These are phyloP conservation scores for Prunus persica DNA, from an alignment of 306 rosid genomes.

Conservation along the genomic window DNA sequence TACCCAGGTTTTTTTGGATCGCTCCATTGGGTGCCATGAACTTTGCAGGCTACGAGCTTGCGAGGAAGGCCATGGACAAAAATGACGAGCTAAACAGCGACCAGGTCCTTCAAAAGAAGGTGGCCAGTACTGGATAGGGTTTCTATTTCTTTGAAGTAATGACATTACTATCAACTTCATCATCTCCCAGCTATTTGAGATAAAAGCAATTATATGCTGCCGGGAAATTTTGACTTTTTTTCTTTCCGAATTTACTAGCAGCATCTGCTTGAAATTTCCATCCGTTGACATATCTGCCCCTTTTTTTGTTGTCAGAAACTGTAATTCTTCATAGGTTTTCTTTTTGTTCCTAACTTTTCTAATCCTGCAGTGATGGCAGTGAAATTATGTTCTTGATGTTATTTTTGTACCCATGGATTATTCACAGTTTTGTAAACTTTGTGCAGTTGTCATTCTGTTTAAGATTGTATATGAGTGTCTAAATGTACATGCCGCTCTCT, in stretches of 20 bases:
- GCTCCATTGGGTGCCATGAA: slow-evolving; percentile 99
- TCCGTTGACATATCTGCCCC: slow-evolving; percentile 47
- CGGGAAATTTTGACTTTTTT: slow-evolving; percentile 38
- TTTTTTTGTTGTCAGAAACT: slow-evolving; percentile 6
- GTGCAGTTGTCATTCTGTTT: slow-evolving; percentile 7
- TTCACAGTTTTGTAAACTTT: slow-evolving; percentile 29
- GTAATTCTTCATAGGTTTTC: slow-evolving; percentile 21
- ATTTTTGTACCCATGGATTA: neutral
- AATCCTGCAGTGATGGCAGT: slow-evolving; percentile 44
- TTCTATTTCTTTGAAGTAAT: neutral
- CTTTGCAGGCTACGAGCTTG: slow-evolving; percentile 96
- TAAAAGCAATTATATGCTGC: slow-evolving; percentile 24
- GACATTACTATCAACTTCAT: slow-evolving; percentile 4
- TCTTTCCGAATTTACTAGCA: slow-evolving; percentile 28
- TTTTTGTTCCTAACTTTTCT: slow-evolving; percentile 23
- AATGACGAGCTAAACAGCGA: slow-evolving; percentile 47
- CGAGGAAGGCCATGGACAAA: slow-evolving; percentile 92
- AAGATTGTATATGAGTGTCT: neutral
- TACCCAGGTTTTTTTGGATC: slow-evolving; percentile 98
- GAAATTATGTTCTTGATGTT: slow-evolving; percentile 21
- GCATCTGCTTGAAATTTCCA: slow-evolving; percentile 34
- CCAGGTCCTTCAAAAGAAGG: slow-evolving; percentile 45
- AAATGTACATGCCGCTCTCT: neutral
- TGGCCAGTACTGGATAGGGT: slow-evolving; percentile 39
- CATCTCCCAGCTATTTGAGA: slow-evolving; percentile 11